Percentiles rank a stretch among this genome's conserved stretches.
These are phyloP conservation scores for Arabidopsis arenosa DNA, from an alignment of 345 rosid genomes.

Conservation along the genomic window DNA sequence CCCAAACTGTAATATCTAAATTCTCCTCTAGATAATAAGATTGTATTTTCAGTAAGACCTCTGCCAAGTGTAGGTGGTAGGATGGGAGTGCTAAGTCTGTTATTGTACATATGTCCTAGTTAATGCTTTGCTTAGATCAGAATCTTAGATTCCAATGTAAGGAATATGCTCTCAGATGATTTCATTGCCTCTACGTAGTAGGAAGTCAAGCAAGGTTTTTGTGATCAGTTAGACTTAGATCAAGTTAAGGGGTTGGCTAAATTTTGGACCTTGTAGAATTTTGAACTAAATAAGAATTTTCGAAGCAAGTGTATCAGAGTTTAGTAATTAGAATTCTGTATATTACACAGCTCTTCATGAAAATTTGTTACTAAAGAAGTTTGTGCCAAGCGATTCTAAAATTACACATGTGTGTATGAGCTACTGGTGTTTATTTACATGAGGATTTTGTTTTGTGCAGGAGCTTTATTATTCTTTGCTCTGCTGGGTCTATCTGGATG, in stretches of 20 bases:
- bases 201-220: slow-evolving; percentile 3
- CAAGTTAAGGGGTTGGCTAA: neutral
- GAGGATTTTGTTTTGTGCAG: slow-evolving; percentile 50
- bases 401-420: neutral
- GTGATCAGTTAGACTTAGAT: neutral
- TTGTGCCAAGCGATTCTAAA: slow-evolving; percentile 10
- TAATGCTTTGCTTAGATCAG: neutral
- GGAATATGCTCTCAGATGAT: neutral
- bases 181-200: neutral
- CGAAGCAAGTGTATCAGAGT: neutral
- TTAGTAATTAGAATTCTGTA: neutral
- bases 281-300: neutral
- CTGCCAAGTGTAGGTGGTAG: neutral
- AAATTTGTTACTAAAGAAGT: neutral
- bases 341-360: neutral
- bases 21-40: neutral
- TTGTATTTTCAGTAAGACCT: neutral
- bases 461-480: slow-evolving; percentile 93
- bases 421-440: neutral
- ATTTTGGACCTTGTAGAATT: neutral
- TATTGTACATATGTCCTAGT: slow-evolving; percentile 1
- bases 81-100: neutral
- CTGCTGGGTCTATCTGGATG: slow-evolving; percentile 98
- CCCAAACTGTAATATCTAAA: slow-evolving; percentile 32
- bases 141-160: neutral